Evolutionary conservation across 2,329 filamentous ascomycete species (phyloP), one percentile per base, ranked within the genome.

Genomic region (Aspergillus bombycis): DNA sequence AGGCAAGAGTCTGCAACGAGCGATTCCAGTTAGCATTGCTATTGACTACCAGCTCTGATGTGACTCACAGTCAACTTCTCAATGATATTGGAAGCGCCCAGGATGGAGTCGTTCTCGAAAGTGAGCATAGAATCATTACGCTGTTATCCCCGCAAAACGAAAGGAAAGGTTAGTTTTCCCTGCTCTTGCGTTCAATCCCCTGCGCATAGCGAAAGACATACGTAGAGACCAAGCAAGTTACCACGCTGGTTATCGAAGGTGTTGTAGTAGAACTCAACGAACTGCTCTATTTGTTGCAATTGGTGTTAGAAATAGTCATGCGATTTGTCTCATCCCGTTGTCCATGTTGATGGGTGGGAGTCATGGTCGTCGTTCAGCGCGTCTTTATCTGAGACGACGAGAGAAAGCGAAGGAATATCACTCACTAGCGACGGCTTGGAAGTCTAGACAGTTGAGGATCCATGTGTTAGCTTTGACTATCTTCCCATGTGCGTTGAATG

Each of bases 261-360:
- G 74, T 90, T 84, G 86, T 97, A 97, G 88, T 97, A 98, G 85
- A 90, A 94, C 65, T 89, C 77, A 70, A 94, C 90, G 81, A 98
- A 97, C 82, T 96, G 87, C 79, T 90, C 94, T 97, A 76, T 74
- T 64, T 3, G 28, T 43, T 62, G 72, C 70, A 46, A 28, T 26
- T 32, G 9, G 1, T 34, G 64, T 75, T 57, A 74, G 74, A 50
- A 48, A 41, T 36, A 30, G n/a, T 21, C 32, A 38, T 21, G 26
- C 9, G 8, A 43, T 43, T 55, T 30, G 32, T 19, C 36, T 52
- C 52, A 21, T 41, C 7, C 38, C 38, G 48, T 48, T 43, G 32
- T 36, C n/a, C 43, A n/a, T 21, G 16, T n/a, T 11, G 28, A 52
- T 32, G 9, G 48, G 19, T 34, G 10, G 46, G 11, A 23, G 23